Conservation (phyloP, 2,329 filamentous ascomycete species). For the Trichoderma polysporum region DNA sequence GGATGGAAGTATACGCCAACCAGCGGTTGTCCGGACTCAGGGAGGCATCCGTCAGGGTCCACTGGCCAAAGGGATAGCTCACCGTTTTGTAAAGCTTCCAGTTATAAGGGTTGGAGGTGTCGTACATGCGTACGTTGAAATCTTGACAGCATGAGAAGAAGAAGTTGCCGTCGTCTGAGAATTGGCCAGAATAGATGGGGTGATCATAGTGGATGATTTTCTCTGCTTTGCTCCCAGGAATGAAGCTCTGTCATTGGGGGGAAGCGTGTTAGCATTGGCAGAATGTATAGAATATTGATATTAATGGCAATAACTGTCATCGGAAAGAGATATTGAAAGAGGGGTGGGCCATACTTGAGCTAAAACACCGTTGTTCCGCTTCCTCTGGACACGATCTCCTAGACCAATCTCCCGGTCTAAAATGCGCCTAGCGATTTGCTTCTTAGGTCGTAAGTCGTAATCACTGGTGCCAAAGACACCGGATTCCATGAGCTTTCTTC, state of each 20-base stretch:
- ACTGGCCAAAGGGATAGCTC: conserved; percentile 79
- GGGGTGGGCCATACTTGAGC: conserved; percentile 53
- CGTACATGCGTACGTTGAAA: conserved; percentile 94
- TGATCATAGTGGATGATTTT: conserved; percentile 84
- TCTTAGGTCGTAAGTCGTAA: conserved; percentile 50
- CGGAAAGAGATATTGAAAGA: background rate
- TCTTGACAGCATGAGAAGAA: conserved; percentile 92
- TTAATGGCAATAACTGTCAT: background rate
- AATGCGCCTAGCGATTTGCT: conserved; percentile 67
- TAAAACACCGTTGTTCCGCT: conserved; percentile 63
- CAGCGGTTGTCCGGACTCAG: conserved; percentile 89
- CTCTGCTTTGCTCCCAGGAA: conserved; percentile 76
- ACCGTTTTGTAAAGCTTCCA: conserved; percentile 97
- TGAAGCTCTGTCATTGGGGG: conserved; percentile 56
- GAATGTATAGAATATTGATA: background rate
- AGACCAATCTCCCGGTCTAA: conserved; percentile 80
- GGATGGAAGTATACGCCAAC: conserved; percentile 88
- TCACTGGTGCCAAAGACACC: conserved; percentile 76
- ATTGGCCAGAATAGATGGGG: conserved; percentile 91
- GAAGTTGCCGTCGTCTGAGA: conserved; percentile 95
- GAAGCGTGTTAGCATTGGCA: background rate
- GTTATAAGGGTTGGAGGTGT: conserved; percentile 90
- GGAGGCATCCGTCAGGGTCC: conserved; percentile 94
- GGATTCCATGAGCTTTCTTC: conserved; percentile 74
- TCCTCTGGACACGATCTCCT: conserved; percentile 58